Conservation (phyloP, 495 filamentous ascomycete genomes). For the Aspergillus campestris region DNA sequence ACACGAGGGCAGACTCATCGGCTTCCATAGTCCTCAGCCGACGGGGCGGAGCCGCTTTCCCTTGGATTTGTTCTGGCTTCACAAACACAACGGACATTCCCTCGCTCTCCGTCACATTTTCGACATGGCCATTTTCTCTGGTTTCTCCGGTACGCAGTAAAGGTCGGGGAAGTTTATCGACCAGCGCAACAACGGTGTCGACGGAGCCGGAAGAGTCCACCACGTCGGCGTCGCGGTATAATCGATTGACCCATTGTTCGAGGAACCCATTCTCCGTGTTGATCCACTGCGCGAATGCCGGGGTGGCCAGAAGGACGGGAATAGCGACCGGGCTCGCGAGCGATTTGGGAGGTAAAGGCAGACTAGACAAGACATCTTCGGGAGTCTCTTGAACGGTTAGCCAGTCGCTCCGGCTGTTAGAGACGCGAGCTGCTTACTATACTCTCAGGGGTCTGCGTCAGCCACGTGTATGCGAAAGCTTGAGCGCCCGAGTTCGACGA, state of each 20-base stretch:
- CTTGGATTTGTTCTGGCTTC: conserved; percentile 17
- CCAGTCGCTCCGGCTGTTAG: neutral
- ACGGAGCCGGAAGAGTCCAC: conserved; percentile 5
- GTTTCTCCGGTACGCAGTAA: conserved; percentile 1
- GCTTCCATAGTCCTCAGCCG: conserved; percentile 22
- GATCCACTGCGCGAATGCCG: conserved; percentile 34
- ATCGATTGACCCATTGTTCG: conserved; percentile 19
- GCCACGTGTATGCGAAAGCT: conserved; percentile 29
- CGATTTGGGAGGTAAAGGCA: conserved; percentile 12
- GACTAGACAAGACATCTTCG: conserved; percentile 26
- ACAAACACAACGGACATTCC: conserved; percentile 29
- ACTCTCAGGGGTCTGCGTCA: conserved; percentile 27
- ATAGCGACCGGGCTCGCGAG: conserved; percentile 7
- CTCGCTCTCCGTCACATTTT: conserved; percentile 15
- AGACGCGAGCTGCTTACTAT: conserved; percentile 18
- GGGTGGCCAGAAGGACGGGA: conserved; percentile 31
- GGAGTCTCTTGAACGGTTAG: conserved; percentile 18
- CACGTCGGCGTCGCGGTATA: conserved; percentile 8
- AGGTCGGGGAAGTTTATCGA: conserved; percentile 28
- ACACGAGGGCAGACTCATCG: conserved; percentile 26
- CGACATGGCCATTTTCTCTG: neutral
- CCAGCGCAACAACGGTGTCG: conserved; percentile 26
- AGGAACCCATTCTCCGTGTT: conserved; percentile 26
- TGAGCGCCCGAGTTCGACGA: neutral
- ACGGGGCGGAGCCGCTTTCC: conserved; percentile 23